phyloP scores from a whole-genome alignment of 805 yeast genomes.

The Lipomyces sp. region DNA sequence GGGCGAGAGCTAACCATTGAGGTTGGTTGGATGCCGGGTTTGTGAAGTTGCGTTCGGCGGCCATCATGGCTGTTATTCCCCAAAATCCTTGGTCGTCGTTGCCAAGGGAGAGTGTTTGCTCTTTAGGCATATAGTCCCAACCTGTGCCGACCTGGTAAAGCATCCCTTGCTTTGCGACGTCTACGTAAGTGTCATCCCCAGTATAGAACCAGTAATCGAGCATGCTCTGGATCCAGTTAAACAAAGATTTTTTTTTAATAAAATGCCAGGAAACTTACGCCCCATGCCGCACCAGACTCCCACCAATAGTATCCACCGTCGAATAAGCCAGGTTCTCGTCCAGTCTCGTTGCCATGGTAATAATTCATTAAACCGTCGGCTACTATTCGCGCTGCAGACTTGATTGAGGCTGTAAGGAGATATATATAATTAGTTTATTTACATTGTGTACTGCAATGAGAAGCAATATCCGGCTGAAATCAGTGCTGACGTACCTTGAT shows the following conservation, averaged over 20 bases:
- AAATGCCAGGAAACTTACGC: slow-evolving; percentile 37
- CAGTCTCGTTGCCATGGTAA: slow-evolving; percentile 65
- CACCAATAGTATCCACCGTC: slow-evolving; percentile 93
- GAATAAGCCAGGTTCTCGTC: slow-evolving; percentile 86
- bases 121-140: slow-evolving; percentile 74
- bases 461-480: neutral
- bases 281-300: slow-evolving; percentile 85
- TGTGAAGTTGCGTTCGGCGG: slow-evolving; percentile 81
- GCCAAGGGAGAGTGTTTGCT: slow-evolving; percentile 84
- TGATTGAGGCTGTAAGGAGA: slow-evolving; percentile 48
- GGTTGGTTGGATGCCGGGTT: slow-evolving; percentile 65
- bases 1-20: slow-evolving; percentile 77
- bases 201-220: slow-evolving; percentile 76
- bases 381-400: slow-evolving; percentile 56
- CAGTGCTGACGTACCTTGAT: slow-evolving; percentile 4
- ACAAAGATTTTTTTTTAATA: no score
- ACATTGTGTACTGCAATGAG: neutral
- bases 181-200: slow-evolving; percentile 66
- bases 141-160: slow-evolving; percentile 67
- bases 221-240: slow-evolving; percentile 17
- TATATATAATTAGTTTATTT: neutral
- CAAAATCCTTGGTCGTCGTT: slow-evolving; percentile 94
- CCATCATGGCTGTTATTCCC: slow-evolving; percentile 86
- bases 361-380: slow-evolving; percentile 70
- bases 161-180: slow-evolving; percentile 62